phyloP scores from a whole-genome alignment of 2,329 filamentous ascomycete genomes.

The Colletotrichum magnum region DNA sequence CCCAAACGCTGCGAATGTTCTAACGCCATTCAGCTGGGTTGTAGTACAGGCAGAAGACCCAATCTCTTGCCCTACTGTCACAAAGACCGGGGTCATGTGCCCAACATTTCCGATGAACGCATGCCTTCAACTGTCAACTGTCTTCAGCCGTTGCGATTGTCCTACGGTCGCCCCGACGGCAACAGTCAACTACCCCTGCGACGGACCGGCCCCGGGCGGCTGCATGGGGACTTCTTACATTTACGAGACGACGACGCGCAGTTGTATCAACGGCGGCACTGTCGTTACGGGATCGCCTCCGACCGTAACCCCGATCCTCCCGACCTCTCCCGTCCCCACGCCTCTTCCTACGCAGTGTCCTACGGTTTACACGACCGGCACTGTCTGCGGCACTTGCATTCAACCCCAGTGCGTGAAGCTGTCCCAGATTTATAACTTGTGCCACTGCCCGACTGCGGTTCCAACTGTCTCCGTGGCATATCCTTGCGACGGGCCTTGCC shows the following conservation, averaged over 20 bases:
- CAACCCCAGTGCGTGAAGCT: constrained; percentile 5
- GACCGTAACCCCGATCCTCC: neutral
- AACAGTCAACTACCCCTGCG: constrained; percentile 43
- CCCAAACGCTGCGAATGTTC: neutral
- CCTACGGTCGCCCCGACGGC: constrained; percentile 42
- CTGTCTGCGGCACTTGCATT: constrained; percentile 30
- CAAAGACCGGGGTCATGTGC: constrained; percentile 39
- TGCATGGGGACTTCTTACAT: constrained; percentile 37
- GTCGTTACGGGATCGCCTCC: neutral
- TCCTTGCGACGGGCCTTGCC: constrained; percentile 25
- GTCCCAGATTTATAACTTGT: constrained; percentile 28
- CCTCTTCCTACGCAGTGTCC: constrained; percentile 16
- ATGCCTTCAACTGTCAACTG: constrained; percentile 41
- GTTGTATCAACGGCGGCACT: neutral
- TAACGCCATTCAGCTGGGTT: neutral
- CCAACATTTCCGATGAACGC: constrained; percentile 30
- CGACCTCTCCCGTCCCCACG: neutral
- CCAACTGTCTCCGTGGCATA: constrained; percentile 26
- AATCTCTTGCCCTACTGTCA: constrained; percentile 43
- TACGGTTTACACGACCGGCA: constrained; percentile 18
- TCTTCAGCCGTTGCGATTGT: constrained; percentile 45
- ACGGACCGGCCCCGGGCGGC: constrained; percentile 27
- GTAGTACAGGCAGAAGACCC: neutral
- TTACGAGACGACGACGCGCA: constrained; percentile 16
- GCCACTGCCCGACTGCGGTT: constrained; percentile 26